phyloP scores from a whole-genome alignment of 495 filamentous ascomycete genomes.

The Trichoderma virens region DNA sequence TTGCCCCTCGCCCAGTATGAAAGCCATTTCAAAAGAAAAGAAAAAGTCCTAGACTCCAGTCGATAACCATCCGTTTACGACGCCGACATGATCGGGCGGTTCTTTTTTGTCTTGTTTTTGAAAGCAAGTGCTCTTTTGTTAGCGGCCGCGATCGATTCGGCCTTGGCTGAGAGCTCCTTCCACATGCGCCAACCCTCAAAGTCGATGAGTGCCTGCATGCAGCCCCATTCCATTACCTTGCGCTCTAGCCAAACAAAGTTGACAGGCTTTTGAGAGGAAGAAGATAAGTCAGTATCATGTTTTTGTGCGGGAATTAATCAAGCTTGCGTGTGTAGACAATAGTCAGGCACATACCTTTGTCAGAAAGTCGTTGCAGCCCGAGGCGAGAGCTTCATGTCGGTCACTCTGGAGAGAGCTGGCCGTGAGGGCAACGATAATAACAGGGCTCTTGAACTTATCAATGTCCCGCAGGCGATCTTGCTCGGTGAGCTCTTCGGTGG shows the following conservation, averaged over 20 bases:
- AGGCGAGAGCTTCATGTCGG: constrained; percentile 87
- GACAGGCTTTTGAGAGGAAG: constrained; percentile 56
- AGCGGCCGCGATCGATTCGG: constrained; percentile 11
- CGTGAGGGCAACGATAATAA: constrained; percentile 96
- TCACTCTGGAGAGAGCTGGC: constrained; percentile 90
- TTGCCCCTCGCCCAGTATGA: constrained; percentile 11
- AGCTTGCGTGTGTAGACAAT: not conserved
- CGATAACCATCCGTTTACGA: not conserved
- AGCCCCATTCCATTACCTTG: constrained; percentile 99
- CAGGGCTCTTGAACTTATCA: constrained; percentile 83
- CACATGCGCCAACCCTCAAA: constrained; percentile 97
- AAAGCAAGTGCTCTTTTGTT: constrained; percentile 10
- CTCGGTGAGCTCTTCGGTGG: constrained; percentile 29
- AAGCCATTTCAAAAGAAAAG: constrained; percentile 1
- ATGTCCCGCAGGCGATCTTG: constrained; percentile 64
- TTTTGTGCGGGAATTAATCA: not conserved
- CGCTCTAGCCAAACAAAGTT: constrained; percentile 96
- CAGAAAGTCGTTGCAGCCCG: constrained; percentile 96
- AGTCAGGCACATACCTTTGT: constrained; percentile 66
- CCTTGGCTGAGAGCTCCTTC: constrained; percentile 63
- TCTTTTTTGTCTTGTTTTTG: constrained; percentile 32
- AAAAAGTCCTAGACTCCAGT: constrained; percentile 2
- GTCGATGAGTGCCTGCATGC: constrained; percentile 98
- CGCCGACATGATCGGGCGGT: constrained; percentile 13
- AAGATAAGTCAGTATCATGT: constrained; percentile 12